phyloP scores from a whole-genome alignment of 1,284 basidiomycete genomes.

The Rhizopogon parksii region DNA sequence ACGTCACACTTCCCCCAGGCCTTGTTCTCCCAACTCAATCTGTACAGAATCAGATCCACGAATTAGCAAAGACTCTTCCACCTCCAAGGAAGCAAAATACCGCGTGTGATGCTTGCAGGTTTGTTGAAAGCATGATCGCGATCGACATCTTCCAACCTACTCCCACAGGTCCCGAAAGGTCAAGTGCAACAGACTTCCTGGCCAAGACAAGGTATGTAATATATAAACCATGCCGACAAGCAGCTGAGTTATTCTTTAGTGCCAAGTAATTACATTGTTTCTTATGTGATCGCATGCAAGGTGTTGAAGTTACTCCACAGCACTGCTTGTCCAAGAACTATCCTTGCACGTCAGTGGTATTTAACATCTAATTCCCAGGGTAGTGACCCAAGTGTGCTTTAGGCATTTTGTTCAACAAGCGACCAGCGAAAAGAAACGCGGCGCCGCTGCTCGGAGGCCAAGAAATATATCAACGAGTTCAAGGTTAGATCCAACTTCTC shows the following conservation, averaged over 20 bases:
- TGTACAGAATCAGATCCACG: conserved; percentile 71
- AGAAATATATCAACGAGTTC: conserved; percentile 45
- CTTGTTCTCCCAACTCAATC: conserved; percentile 54
- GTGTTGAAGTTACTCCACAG: conserved; percentile 29
- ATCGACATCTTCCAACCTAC: background rate
- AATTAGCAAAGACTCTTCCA: conserved; percentile 66
- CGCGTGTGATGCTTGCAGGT: conserved; percentile 86
- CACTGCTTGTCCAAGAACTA: conserved; percentile 77
- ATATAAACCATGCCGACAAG: conserved; percentile 9
- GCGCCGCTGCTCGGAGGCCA: conserved; percentile 50
- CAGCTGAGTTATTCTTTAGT: conserved; percentile 33
- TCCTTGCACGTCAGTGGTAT: conserved; percentile 66
- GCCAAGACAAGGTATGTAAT: conserved; percentile 63
- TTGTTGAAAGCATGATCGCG: conserved; percentile 7
- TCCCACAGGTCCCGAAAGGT: conserved; percentile 65
- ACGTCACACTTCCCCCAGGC: conserved; percentile 31
- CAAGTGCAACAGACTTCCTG: conserved; percentile 71
- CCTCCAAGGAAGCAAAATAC: conserved; percentile 84
- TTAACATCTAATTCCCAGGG: conserved; percentile 15
- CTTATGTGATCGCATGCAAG: background rate
- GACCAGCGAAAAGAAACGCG: conserved; percentile 74
- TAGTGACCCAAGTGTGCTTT: conserved; percentile 15
- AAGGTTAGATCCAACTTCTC: conserved; percentile 32
- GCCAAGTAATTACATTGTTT: conserved; percentile 46
- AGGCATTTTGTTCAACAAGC: conserved; percentile 77